Evolutionary conservation across 78 protist genomes (phyloP).

Genomic region (Isochrysis galbana): DNA sequence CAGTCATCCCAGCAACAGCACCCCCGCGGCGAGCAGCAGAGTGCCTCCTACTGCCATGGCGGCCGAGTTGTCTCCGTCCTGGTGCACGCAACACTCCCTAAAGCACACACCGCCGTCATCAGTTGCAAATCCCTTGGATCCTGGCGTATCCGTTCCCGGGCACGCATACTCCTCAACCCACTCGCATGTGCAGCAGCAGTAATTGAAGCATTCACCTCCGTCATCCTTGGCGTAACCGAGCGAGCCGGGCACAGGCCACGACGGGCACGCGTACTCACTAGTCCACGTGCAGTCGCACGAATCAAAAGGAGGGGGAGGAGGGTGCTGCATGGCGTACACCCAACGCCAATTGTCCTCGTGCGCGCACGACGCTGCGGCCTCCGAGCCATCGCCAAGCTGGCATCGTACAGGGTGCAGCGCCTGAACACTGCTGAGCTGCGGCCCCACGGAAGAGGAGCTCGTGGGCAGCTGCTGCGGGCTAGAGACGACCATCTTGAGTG

Average conservation of each 20-base stretch:
- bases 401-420: not conserved
- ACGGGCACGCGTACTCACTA: not conserved
- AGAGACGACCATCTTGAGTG: too few species aligned
- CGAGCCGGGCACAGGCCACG: not conserved
- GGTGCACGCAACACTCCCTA: not conserved
- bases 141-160: not conserved
- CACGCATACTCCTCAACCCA: not conserved
- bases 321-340: too few species aligned
- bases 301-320: not conserved
- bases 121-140: not conserved
- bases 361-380: too few species aligned
- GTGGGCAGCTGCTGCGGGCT: not conserved
- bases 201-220: not conserved
- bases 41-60: too few species aligned
- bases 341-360: too few species aligned
- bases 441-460: not conserved
- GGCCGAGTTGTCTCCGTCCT: too few species aligned
- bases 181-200: not conserved
- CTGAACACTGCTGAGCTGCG: not conserved
- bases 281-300: not conserved
- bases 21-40: too few species aligned
- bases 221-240: not conserved
- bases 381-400: not conserved
- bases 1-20: too few species aligned
- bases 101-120: not conserved